phyloP scores from a whole-genome alignment of 2,329 filamentous ascomycete species.

The Ceratocystis harringtonii region DNA sequence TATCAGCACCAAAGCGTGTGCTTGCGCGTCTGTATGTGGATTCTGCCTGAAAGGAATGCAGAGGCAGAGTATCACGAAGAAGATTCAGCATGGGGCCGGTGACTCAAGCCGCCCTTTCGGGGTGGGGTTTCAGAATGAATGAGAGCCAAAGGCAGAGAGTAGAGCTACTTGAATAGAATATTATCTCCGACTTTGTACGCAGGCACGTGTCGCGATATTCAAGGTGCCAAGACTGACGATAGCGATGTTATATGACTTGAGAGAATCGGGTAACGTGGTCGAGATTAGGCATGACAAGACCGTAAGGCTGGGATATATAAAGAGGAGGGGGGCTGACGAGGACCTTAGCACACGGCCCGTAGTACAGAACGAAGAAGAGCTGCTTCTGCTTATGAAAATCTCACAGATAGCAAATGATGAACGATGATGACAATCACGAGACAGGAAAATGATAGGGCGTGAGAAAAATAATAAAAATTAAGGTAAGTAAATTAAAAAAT shows the following conservation, averaged over 20 bases:
- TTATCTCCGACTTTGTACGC: not conserved
- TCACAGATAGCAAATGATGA: not conserved
- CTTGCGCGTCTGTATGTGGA: not conserved
- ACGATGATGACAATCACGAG: not conserved
- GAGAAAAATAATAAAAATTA: not conserved
- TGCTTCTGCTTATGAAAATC: not conserved
- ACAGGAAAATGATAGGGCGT: not conserved
- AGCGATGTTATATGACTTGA: not conserved
- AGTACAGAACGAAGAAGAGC: not conserved
- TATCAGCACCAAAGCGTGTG: not conserved
- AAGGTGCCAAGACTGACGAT: not conserved
- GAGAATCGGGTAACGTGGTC: no score
- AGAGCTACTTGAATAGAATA: not conserved
- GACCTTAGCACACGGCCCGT: not conserved
- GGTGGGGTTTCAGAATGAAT: not conserved
- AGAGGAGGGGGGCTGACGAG: no score
- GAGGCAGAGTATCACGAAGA: not conserved
- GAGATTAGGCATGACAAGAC: no score
- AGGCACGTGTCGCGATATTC: not conserved
- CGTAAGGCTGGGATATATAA: no score
- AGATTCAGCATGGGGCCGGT: not conserved
- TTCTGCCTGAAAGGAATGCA: not conserved
- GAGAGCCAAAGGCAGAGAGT: not conserved
- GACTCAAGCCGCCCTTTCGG: constrained; percentile 2
- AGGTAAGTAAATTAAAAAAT: not conserved